A percentile compares a stretch with the other conserved stretches of the same genome.
phyloP scores from a whole-genome alignment of 2,329 filamentous ascomycete species.

The Colletotrichum tofieldiae region DNA sequence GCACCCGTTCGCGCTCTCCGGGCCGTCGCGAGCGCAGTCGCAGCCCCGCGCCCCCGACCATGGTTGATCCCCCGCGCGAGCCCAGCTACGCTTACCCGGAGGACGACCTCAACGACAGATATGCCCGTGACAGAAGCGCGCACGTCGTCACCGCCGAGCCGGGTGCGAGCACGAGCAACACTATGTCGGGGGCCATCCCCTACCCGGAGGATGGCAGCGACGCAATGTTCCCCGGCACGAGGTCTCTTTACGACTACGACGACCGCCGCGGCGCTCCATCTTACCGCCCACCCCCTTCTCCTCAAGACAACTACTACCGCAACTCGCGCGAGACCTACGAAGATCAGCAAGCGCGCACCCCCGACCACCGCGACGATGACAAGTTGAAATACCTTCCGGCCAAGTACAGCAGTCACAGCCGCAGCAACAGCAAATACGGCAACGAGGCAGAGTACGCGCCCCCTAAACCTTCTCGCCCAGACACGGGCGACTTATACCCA shows the following conservation, averaged over 20 bases:
- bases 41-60: conserved; percentile 49
- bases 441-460: conserved; percentile 47
- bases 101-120: conserved; percentile 59
- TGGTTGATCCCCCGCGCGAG: conserved; percentile 59
- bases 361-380: conserved; percentile 51
- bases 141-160: conserved; percentile 40
- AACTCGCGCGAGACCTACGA: conserved; percentile 54
- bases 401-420: conserved; percentile 61
- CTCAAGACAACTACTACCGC: conserved; percentile 54
- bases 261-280: conserved; percentile 47
- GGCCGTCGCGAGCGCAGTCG: conserved; percentile 58
- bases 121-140: conserved; percentile 45
- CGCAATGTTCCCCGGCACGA: conserved; percentile 55
- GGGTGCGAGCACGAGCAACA: conserved; percentile 7
- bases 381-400: conserved; percentile 63
- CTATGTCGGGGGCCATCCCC: conserved; percentile 50
- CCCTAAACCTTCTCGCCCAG: conserved; percentile 44
- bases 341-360: conserved; percentile 46
- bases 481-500: conserved; percentile 55
- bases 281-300: conserved; percentile 55
- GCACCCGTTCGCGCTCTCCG: conserved; percentile 65
- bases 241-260: conserved; percentile 59
- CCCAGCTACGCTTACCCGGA: conserved; percentile 60
- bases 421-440: conserved; percentile 43
- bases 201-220: conserved; percentile 59